These are phyloP conservation scores for Suillus ampliporus DNA, from an alignment of 768 basidiomycete genomes.

Conservation along the genomic window DNA sequence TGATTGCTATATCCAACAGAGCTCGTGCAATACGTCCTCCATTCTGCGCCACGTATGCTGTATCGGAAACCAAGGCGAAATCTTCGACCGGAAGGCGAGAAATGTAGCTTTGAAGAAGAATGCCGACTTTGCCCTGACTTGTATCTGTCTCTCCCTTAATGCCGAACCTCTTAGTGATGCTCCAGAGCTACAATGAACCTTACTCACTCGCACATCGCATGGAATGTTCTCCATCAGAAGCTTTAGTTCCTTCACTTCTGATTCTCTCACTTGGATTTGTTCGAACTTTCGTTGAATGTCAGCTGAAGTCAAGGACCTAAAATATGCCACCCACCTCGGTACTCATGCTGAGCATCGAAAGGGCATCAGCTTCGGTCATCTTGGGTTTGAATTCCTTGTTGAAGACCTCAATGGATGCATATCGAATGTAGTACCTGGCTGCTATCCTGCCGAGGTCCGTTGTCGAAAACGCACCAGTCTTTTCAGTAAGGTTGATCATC, in stretches of 20 bases:
- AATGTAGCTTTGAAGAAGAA: slow-evolving; percentile 90
- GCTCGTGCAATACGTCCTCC: slow-evolving; percentile 94
- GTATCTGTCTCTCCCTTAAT: slow-evolving; percentile 66
- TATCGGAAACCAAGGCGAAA: slow-evolving; percentile 95
- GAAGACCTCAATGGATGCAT: slow-evolving; percentile 87
- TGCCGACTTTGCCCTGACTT: slow-evolving; percentile 89
- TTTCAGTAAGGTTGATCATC: slow-evolving; percentile 82
- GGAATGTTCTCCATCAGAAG: slow-evolving; percentile 69
- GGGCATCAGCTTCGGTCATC: slow-evolving; percentile 94
- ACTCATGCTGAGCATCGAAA: slow-evolving; percentile 85
- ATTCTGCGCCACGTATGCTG: slow-evolving; percentile 93
- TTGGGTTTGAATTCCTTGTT: slow-evolving; percentile 73
- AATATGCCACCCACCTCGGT: slow-evolving; percentile 69
- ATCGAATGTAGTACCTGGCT: slow-evolving; percentile 93
- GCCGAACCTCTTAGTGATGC: slow-evolving; percentile 1
- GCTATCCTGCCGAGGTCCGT: slow-evolving; percentile 97
- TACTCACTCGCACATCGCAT: slow-evolving; percentile 77
- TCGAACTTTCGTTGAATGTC: slow-evolving; percentile 65
- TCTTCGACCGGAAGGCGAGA: slow-evolving; percentile 84
- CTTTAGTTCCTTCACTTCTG: slow-evolving; percentile 84
- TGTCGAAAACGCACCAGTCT: slow-evolving; percentile 63
- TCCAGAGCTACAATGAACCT: not conserved
- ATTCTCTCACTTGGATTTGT: slow-evolving; percentile 93
- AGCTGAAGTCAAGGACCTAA: not conserved
- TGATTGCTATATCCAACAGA: slow-evolving; percentile 91